Conservation (phyloP, 2,329 filamentous ascomycete genomes). For the Pestalotiopsis sp. region DNA sequence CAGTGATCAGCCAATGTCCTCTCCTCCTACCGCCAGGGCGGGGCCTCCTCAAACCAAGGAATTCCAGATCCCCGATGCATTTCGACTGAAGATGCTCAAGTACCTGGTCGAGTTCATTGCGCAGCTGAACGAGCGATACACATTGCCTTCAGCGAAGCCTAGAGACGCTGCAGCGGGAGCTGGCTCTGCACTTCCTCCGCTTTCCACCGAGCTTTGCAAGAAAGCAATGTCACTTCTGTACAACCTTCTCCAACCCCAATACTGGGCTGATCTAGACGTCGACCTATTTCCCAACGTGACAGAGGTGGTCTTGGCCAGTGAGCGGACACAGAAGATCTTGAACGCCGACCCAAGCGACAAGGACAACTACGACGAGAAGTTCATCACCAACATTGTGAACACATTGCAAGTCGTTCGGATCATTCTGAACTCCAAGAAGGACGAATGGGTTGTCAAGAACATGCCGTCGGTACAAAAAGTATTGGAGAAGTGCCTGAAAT, state of each 20-base stretch:
- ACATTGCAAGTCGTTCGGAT: slow-evolving; percentile 90
- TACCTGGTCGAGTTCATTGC: slow-evolving; percentile 96
- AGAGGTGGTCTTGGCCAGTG: slow-evolving; percentile 80
- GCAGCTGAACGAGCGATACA: slow-evolving; percentile 82
- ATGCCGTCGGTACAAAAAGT: slow-evolving; percentile 81
- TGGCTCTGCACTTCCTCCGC: slow-evolving; percentile 50
- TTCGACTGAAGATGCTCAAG: slow-evolving; percentile 83
- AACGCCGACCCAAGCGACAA: slow-evolving; percentile 63
- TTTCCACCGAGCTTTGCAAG: slow-evolving; percentile 78
- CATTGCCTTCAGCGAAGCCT: slow-evolving; percentile 70
- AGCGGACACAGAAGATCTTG: slow-evolving; percentile 69
- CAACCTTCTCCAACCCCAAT: slow-evolving; percentile 81
- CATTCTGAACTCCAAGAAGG: slow-evolving; percentile 81
- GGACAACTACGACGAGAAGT: slow-evolving; percentile 80
- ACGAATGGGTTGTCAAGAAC: slow-evolving; percentile 87
- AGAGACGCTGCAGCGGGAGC: slow-evolving; percentile 52
- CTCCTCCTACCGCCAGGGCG: slow-evolving; percentile 54
- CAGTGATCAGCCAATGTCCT: slow-evolving; percentile 55
- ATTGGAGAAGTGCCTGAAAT: slow-evolving; percentile 85
- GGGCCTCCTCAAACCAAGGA: slow-evolving; percentile 56
- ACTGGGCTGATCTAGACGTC: slow-evolving; percentile 90
- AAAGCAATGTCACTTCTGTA: slow-evolving; percentile 82
- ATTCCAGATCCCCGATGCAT: slow-evolving; percentile 67
- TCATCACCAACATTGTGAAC: slow-evolving; percentile 87
- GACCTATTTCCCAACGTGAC: slow-evolving; percentile 91